Base-by-base conservation (phyloP, 257 asterid genomes). In the Perilla frutescens region DNA sequence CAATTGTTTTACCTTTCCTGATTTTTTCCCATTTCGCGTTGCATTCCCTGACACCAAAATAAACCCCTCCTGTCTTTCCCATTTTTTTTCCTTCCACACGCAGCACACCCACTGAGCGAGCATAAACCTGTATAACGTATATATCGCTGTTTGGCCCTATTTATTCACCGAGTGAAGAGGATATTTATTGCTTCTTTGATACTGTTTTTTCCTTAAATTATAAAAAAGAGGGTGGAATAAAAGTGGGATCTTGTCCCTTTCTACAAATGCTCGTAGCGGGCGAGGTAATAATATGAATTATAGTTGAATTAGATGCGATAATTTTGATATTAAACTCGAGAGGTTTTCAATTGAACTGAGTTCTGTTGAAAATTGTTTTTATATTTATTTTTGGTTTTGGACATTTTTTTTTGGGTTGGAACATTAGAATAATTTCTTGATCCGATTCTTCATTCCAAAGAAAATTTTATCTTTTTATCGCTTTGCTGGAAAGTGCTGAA, bases 221-320 rank as follows among this genome's bases (percentile, higher is more conserved):
- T 12, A 26, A 26, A 3, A 3, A 20, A 36, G 53, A 43, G 6
- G 57, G 36, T 40, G 71, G 49, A 77, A 66, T 13, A 57, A 70
- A 62, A 63, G 71, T 49, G 84, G 74, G 84, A 84, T 84, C 85
- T 73, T 78, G 82, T 56, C 78, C 83, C 74, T 73, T 76, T 67
- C 77, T 64, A 64, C 83, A 76, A 75, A 83, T 80, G 83, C 81
- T 80, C 80, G 85, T 81, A 55, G 79, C 76, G 76, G 78, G 83
- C 77, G 77, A 81, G 85, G 82, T 81, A 78, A 68, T 51, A 54
- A 59, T 73, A 51, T 43, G 75, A 41, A 51, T 48, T 43, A 47
- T 54, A 71, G 65, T 71, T 64, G 64, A 73, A 76, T 80, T 65
- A 13, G 53, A 75, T 72, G 70, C 51, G 59, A 31, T 11, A 65